phyloP scores from a whole-genome alignment of 2,329 filamentous ascomycete species.

The Claviceps sp. region DNA sequence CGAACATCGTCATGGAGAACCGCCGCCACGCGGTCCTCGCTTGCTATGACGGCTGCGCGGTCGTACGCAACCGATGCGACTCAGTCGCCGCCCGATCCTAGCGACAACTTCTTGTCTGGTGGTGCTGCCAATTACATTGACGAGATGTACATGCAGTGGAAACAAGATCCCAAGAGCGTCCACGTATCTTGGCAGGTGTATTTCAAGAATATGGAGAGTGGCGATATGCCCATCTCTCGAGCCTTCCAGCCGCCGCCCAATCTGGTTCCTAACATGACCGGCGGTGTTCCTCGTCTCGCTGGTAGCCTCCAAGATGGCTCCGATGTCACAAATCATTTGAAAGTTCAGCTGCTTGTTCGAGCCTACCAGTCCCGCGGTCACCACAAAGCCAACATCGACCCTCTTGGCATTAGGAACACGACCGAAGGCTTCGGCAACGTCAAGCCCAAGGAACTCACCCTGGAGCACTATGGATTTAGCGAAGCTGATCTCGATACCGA shows the following conservation, averaged over 20 bases:
- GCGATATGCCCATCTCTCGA: slow-evolving; percentile 93
- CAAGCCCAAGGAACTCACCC: slow-evolving; percentile 82
- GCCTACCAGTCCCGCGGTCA: slow-evolving; percentile 97
- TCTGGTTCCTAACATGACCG: slow-evolving; percentile 69
- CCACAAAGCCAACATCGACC: slow-evolving; percentile 96
- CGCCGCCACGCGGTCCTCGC: slow-evolving; percentile 32
- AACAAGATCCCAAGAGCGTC: slow-evolving; percentile 80
- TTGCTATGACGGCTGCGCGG: slow-evolving; percentile 36
- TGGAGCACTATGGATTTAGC: slow-evolving; percentile 89
- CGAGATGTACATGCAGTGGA: slow-evolving; percentile 99
- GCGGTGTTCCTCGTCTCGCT: slow-evolving; percentile 60
- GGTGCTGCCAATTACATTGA: slow-evolving; percentile 98
- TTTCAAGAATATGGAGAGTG: slow-evolving; percentile 98
- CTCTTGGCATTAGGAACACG: slow-evolving; percentile 73
- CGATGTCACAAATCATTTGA: slow-evolving; percentile 90
- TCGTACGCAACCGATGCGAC: slow-evolving; percentile 40
- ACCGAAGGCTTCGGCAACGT: slow-evolving; percentile 69
- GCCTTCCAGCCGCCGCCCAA: slow-evolving; percentile 94
- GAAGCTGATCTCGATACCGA: slow-evolving; percentile 89
- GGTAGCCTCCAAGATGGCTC: slow-evolving; percentile 58
- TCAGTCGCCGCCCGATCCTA: slow-evolving; percentile 55
- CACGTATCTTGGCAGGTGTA: slow-evolving; percentile 99
- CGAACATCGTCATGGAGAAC: slow-evolving; percentile 31
- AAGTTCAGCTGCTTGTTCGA: slow-evolving; percentile 92
- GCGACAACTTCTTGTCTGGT: slow-evolving; percentile 91